Evolutionary conservation across 208 protist genomes (phyloP).

Genomic region (Jaenimonas drosophilae): DNA sequence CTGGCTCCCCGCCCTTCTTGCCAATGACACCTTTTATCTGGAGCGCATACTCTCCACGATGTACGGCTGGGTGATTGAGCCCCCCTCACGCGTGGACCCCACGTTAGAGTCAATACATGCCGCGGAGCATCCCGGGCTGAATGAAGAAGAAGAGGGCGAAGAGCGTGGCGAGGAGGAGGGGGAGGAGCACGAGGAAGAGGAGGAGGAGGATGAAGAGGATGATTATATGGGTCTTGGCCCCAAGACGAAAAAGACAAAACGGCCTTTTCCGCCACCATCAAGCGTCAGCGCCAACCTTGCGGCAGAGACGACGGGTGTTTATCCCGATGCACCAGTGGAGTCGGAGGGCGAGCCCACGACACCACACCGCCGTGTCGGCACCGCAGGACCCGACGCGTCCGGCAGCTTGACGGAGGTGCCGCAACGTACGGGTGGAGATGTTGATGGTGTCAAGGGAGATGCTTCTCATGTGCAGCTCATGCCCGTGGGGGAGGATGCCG

Average conservation of each 20-base stretch:
- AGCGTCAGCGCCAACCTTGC: background rate
- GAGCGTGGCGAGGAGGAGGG: slow-evolving; percentile 1
- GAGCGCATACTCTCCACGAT: slow-evolving; percentile 41
- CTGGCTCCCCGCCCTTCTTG: slow-evolving; percentile 56
- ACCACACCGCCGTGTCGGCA: no score
- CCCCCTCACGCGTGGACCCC: slow-evolving; percentile 13
- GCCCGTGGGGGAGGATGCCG: no score
- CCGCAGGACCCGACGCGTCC: no score
- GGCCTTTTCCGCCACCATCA: background rate
- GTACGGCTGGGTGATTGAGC: slow-evolving; percentile 57
- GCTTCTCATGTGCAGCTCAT: no score
- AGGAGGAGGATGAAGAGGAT: slow-evolving; percentile 1
- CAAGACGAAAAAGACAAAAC: background rate
- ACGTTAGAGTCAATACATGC: slow-evolving; percentile 3
- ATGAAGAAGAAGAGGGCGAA: background rate
- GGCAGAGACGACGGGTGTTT: background rate
- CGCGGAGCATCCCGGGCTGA: no score
- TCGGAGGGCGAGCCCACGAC: no score
- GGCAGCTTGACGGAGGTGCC: no score
- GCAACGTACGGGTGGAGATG: no score
- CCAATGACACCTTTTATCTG: slow-evolving; percentile 47
- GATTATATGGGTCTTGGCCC: background rate
- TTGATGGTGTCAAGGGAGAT: no score
- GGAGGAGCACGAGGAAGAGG: background rate
- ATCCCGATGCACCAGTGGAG: no score